Conservation (phyloP, 805 yeast genomes). For the Spathaspora passalidarum region DNA sequence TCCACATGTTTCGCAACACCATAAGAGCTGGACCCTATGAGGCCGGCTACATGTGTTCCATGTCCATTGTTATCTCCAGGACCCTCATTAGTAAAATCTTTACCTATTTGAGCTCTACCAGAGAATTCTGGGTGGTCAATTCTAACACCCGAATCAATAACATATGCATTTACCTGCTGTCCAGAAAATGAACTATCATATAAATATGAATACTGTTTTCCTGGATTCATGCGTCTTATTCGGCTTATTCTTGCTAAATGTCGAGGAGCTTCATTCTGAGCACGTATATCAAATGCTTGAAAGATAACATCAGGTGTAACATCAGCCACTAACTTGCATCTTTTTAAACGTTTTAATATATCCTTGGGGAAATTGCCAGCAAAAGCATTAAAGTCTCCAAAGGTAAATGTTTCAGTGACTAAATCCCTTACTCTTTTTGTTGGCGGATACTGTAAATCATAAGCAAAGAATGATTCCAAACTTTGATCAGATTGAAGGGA, state of each 20-base stretch:
- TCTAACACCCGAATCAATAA: conserved; percentile 80
- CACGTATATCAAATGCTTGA: conserved; percentile 48
- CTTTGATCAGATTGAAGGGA: conserved; percentile 50
- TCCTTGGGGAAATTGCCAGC: conserved; percentile 57
- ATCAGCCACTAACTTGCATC: conserved; percentile 63
- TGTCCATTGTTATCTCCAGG: conserved; percentile 54
- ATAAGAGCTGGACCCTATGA: conserved; percentile 47
- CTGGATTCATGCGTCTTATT: conserved; percentile 22
- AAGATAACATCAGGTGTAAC: conserved; percentile 66
- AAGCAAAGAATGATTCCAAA: conserved; percentile 45
- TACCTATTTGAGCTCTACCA: conserved; percentile 58
- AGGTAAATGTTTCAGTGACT: conserved; percentile 52
- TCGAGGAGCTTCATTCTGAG: conserved; percentile 51
- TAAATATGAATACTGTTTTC: conserved; percentile 35
- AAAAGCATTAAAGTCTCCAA: conserved; percentile 72
- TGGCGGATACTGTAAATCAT: conserved; percentile 36
- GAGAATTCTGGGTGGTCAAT: conserved; percentile 60
- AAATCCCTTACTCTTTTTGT: conserved; percentile 43
- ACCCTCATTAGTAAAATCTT: conserved; percentile 59
- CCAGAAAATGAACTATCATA: conserved; percentile 52
- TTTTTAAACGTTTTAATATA: conserved; percentile 44
- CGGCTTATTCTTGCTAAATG: conserved; percentile 68
- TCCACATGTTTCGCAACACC: conserved; percentile 56
- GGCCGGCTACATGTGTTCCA: conserved; percentile 58
- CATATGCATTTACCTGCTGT: conserved; percentile 64